Evolutionary conservation across 2,329 filamentous ascomycete genomes (phyloP).

Genomic region (Lachnellula occidentalis): DNA sequence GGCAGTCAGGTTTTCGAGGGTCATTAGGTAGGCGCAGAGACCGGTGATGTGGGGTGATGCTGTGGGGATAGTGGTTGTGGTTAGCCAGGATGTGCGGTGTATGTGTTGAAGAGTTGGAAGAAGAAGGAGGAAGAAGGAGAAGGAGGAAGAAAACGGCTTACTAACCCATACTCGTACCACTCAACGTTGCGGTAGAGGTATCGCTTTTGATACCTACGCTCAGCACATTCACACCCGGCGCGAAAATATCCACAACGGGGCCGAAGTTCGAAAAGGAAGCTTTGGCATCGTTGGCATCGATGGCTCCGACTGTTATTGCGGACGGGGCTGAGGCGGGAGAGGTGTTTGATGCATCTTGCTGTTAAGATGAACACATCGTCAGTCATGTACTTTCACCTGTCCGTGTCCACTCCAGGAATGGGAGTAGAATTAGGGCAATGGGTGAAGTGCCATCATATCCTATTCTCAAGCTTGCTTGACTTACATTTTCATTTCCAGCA

Average conservation of each 20-base stretch:
- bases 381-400: neutral
- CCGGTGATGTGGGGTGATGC: constrained; percentile 63
- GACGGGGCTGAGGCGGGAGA: constrained; percentile 45
- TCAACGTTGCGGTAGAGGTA: constrained; percentile 42
- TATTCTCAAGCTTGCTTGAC: neutral
- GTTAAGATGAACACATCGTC: neutral
- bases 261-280: constrained; percentile 49
- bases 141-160: neutral
- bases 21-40: constrained; percentile 62
- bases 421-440: neutral
- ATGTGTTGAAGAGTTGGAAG: neutral
- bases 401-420: neutral
- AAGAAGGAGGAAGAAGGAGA: neutral
- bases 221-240: constrained; percentile 42
- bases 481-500: constrained; percentile 44
- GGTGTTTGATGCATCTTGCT: constrained; percentile 33
- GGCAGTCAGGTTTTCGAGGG: constrained; percentile 34
- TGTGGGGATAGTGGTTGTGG: constrained; percentile 25
- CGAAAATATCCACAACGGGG: constrained; percentile 44
- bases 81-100: too few relatives aligned
- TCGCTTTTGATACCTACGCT: constrained; percentile 42
- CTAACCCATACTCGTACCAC: constrained; percentile 54
- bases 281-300: constrained; percentile 34
- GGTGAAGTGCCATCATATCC: neutral
- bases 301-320: constrained; percentile 49